Base-by-base conservation (phyloP, 441 rosid genomes). In the Rhodomyrtus psidioides region DNA sequence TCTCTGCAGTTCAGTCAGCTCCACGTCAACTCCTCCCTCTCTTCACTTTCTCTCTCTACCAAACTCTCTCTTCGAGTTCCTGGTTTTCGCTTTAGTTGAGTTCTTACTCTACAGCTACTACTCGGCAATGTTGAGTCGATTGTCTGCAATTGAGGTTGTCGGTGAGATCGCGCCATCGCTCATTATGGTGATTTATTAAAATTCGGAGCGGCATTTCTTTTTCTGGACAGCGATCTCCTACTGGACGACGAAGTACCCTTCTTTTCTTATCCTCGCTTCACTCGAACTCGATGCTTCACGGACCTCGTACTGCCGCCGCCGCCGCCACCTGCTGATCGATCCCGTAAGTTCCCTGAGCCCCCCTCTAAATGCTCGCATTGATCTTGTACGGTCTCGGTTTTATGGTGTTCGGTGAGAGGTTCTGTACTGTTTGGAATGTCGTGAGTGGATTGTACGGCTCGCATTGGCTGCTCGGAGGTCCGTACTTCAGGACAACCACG, bases 41-140 rank as follows among this genome's bases (percentile, higher is more conserved):
- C 42, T 83, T 24, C 85, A 81, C 90, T 74, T 14, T 55, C 58
- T 65, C 85, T 83, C 79, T 85, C 88, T 81, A 53, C 53, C 53
- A 4, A 51, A 51, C 53, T 51, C 53, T 1, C 53, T 49, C 46
- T 46, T 85, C 65, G 27, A 0, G 53, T 76, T 70, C 59, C 81
- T 70, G 70, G 83, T 84, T 70, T 70, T 70, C 49, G 79, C 79
- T 70, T 70, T 39, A 21, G 79, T 39, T 39, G 79, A 70, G 49
- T 70, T 70, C 79, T 70, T 34, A 70, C 79, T 34, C 79, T 14
- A 70, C 1, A 65, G 49, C 79, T 70, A 34, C 79, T 70, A 21
- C 79, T 12, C n/a, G 49, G 49, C n/a, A 14, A 34, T 3, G 46
- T 70, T 44, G 79, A 34, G 79, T 70, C 79, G 15, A 34, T 39